A percentile compares a stretch with the other conserved stretches of the same genome.
Evolutionary conservation across 331 rosid genomes (phyloP).

Genomic region (Phaseolus coccineus): DNA sequence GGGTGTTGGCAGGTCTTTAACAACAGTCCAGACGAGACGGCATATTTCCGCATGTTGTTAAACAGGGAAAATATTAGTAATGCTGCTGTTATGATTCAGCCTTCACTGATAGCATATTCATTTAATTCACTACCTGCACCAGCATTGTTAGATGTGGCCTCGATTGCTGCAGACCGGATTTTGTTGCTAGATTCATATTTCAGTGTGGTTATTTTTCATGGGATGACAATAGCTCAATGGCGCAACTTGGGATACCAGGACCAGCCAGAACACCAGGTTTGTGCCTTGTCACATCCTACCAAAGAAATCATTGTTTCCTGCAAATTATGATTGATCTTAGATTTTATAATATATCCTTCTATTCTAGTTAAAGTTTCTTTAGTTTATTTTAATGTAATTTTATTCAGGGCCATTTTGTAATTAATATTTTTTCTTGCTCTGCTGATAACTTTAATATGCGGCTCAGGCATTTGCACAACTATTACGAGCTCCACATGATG

Average conservation of each 20-base stretch:
- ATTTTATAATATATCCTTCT: not conserved
- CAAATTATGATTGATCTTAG: constrained; percentile 4
- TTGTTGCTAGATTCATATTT: constrained; percentile 92
- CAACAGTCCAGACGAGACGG: constrained; percentile 99
- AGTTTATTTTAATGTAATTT: constrained; percentile 14
- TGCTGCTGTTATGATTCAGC: constrained; percentile 98
- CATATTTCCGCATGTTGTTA: constrained; percentile 92
- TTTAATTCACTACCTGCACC: constrained; percentile 91
- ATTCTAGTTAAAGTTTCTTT: constrained; percentile 2
- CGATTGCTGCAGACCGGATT: constrained; percentile 89
- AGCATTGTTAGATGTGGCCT: constrained; percentile 92
- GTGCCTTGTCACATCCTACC: constrained; percentile 34
- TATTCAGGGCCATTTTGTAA: constrained; percentile 17
- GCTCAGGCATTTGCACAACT: constrained; percentile 87
- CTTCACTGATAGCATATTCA: constrained; percentile 86
- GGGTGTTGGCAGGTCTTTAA: constrained; percentile 80
- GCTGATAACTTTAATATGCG: constrained; percentile 23
- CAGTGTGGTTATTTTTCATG: constrained; percentile 93
- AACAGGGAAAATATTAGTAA: constrained; percentile 91
- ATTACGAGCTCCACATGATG: constrained; percentile 82
- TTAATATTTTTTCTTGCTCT: not conserved
- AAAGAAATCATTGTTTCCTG: constrained; percentile 10
- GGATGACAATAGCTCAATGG: constrained; percentile 99
- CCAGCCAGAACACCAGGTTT: constrained; percentile 85
- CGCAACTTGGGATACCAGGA: constrained; percentile 96